Base-by-base conservation (phyloP, 1,284 basidiomycete species). In the Phylloboletellus chloephorus region DNA sequence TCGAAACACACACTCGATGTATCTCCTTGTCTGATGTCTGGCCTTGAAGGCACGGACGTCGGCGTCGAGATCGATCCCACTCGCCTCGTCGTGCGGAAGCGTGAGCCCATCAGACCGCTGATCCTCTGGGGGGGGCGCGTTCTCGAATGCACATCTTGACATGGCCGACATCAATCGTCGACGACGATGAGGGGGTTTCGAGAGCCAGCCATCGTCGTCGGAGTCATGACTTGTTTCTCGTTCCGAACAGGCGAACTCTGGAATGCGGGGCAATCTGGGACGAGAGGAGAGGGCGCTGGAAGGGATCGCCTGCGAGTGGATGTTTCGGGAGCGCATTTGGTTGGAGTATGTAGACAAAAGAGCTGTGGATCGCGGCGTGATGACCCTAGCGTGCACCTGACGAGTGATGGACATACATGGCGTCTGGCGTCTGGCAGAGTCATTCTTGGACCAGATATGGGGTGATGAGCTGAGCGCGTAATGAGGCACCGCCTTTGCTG, bases 381-480 rank as follows among this genome's bases (percentile, higher is more conserved):
- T 31, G 16, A 31, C 39, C 32, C 34, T 21, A 31, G 22, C 35
- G 28, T 43, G 29, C 44, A 44, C 52, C 45, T 53, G 49, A 19
- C 30, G 35, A 41, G 21, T 52, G 52, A 38, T 45, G 52, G 35
- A 54, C 45, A 52, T 37, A 39, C 20, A 53, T 47, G 53, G 53
- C 1, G 39, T 39, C 7, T 34, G 37, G 38, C 38, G 7, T 11
- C 30, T 20, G 22, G 41, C 31, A 38, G 50, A 37, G 49, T 33
- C 41, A 39, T 46, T 44, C 44, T 50, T 40, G 9, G 37, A 44
- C 46, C n/a, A 21, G 12, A 42, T 57, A 37, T 46, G 49, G 53
- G 29, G 34, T 40, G 34, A 48, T 28, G 43, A 25, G 24, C 21
- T 22, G 11, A n/a, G 30, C n/a, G 38, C 24, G 29, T 28, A 26